A percentile compares a stretch with the other conserved stretches of the same genome.
These are phyloP conservation scores for Debaryomyces subglobosus DNA, from an alignment of 1,139 yeast genomes.

Conservation along the genomic window DNA sequence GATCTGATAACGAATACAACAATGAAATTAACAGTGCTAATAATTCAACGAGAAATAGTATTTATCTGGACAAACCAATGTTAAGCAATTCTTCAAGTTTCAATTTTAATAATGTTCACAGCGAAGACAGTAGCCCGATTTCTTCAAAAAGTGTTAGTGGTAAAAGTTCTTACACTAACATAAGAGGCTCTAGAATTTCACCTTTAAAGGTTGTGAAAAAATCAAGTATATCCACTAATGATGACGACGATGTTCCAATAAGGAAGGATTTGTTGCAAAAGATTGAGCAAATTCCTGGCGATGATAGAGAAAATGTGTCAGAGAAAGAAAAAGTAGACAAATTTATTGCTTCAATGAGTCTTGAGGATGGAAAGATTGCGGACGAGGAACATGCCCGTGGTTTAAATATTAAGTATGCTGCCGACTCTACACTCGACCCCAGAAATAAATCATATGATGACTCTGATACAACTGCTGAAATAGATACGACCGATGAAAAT, in stretches of 20 bases:
- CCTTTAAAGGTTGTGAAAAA: slow-evolving; percentile 24
- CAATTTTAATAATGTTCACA: slow-evolving; percentile 12
- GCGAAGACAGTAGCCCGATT: neutral
- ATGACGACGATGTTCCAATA: slow-evolving; percentile 31
- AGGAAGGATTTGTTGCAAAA: slow-evolving; percentile 34
- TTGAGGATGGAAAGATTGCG: neutral
- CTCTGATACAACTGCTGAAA: neutral
- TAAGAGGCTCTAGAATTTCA: slow-evolving; percentile 24
- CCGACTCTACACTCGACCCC: slow-evolving; percentile 24
- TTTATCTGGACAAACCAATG: neutral
- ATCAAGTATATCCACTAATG: slow-evolving; percentile 1
- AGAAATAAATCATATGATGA: slow-evolving; percentile 13
- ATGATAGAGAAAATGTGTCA: slow-evolving; percentile 9
- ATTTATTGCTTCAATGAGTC: slow-evolving; percentile 16
- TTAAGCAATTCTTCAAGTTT: slow-evolving; percentile 14
- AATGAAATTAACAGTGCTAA: neutral
- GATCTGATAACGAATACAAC: slow-evolving; percentile 14
- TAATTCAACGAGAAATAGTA: neutral
- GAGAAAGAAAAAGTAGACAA: slow-evolving; percentile 22
- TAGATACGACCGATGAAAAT: slow-evolving; percentile 5
- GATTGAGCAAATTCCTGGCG: slow-evolving; percentile 18
- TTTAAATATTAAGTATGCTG: slow-evolving; percentile 21
- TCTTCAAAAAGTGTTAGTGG: slow-evolving; percentile 2
- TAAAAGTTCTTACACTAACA: slow-evolving; percentile 14
- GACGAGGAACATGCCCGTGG: slow-evolving; percentile 19